Evolutionary conservation across 2,329 filamentous ascomycete genomes (phyloP), one percentile per base, ranked within the genome.

Genomic region (Stachybotrys chartarum): DNA sequence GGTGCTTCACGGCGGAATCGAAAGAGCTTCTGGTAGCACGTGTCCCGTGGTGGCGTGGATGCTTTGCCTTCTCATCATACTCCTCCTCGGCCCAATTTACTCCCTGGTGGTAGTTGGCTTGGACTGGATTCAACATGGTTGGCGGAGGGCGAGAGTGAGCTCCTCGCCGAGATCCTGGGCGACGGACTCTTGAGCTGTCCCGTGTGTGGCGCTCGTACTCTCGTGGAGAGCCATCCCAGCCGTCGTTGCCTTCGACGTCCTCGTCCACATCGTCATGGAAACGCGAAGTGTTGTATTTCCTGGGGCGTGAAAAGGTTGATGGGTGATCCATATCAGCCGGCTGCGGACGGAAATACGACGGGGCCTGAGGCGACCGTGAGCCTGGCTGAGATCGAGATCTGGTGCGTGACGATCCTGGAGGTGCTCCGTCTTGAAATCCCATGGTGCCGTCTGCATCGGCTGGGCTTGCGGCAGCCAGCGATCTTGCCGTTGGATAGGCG

Each of bases 121-220:
- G 45, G n/a, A n/a, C 45, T n/a, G 45, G 60, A 50, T 66, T 66
- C 50, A 61, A 59, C 44, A 59, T 60, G 16, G 63, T 58, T 1
- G 62, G 64, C 46, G 64, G 63, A 52, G 64, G 64, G 8, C 58
- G 62, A 50, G 49, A 51, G 6, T 32, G 35, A 30, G 57, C 58
- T 5, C 56, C 55, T 42, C 63, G 57, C 50, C 64, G 62, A 17
- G 55, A 52, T 24, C 61, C 60, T 30, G 63, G 64, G 6, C 60
- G 59, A 51, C 65, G 60, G 35, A 56, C 57, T 24, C 58, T 61
- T 44, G 58, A 54, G 24, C 64, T 58, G 12, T 54, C 61, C 12
- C 63, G 60, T 61, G 64, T 66, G 48, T 63, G 59, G 17, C 60
- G 62, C 18, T 66, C 63, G 31, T 65, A 63, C 50, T 65, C 64